phyloP scores from a whole-genome alignment of 2,329 filamentous ascomycete species.

The Gyromitra esculenta region DNA sequence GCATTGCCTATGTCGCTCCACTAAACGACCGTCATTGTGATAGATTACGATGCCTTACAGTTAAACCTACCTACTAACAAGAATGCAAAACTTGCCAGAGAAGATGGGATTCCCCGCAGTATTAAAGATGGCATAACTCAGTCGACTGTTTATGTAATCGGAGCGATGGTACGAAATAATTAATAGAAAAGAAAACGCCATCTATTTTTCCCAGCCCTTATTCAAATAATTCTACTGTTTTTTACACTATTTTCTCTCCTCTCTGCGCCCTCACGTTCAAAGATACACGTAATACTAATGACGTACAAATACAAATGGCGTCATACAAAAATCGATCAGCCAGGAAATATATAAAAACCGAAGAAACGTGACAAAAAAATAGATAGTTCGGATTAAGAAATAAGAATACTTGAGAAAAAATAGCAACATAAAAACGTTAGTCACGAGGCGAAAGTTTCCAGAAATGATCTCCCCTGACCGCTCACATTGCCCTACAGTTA shows the following conservation, averaged over 20 bases:
- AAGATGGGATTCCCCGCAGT: background rate
- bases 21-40: no score
- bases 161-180: background rate
- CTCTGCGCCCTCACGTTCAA: background rate
- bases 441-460: constrained; percentile 5
- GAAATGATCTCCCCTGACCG: background rate
- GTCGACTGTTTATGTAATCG: background rate
- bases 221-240: background rate
- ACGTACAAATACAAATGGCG: constrained; percentile 27
- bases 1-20: no score
- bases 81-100: no score
- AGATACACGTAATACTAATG: constrained; percentile 7
- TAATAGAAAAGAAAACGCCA: constrained; percentile 20
- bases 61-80: no score
- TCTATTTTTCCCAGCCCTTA: constrained; percentile 24
- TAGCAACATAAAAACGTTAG: constrained; percentile 12
- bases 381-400: constrained; percentile 4
- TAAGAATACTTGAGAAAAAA: constrained; percentile 21
- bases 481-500: background rate
- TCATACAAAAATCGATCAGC: constrained; percentile 8
- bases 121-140: background rate
- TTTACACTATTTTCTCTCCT: constrained; percentile 3
- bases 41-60: no score
- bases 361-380: constrained; percentile 6
- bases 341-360: constrained; percentile 1